Conservation (phyloP, 2,329 filamentous ascomycete genomes). For the Lachnellula arida region DNA sequence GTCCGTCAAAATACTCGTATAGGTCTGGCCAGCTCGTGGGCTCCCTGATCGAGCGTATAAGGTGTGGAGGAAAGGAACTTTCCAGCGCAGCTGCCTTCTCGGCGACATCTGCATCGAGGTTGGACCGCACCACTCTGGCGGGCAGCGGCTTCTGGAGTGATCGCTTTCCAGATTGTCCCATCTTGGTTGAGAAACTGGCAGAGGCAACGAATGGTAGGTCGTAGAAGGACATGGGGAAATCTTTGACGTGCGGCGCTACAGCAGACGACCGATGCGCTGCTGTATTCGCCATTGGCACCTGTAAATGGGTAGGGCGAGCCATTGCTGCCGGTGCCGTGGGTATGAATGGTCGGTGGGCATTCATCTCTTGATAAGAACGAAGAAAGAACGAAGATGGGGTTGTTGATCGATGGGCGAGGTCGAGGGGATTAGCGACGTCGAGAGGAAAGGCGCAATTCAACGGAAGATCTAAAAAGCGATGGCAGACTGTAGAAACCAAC, state of each 20-base stretch:
- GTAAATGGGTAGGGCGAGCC: not conserved
- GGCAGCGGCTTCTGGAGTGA: slow-evolving; percentile 3
- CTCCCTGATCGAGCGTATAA: slow-evolving; percentile 3
- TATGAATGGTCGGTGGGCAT: not conserved
- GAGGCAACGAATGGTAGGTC: slow-evolving; percentile 7
- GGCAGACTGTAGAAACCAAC: no score
- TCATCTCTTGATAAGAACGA: no score
- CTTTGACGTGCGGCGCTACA: not conserved
- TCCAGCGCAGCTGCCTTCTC: slow-evolving; percentile 4
- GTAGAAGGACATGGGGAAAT: slow-evolving; percentile 5
- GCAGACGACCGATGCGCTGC: no score
- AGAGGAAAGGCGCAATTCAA: no score
- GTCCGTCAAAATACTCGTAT: slow-evolving; percentile 31
- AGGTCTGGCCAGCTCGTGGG: slow-evolving; percentile 24
- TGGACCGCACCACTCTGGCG: slow-evolving; percentile 9
- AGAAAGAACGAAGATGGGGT: not conserved
- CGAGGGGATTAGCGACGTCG: no score
- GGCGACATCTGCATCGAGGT: slow-evolving; percentile 9
- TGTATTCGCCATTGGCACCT: no score
- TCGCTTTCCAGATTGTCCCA: slow-evolving; percentile 10
- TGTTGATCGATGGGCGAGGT: not conserved
- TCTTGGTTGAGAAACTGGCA: slow-evolving; percentile 21
- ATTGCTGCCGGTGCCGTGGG: not conserved
- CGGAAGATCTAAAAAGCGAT: no score
- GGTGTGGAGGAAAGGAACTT: slow-evolving; percentile 13